Evolutionary conservation across 305 asterid genomes (phyloP).

Genomic region (Fraxinus dipetala): DNA sequence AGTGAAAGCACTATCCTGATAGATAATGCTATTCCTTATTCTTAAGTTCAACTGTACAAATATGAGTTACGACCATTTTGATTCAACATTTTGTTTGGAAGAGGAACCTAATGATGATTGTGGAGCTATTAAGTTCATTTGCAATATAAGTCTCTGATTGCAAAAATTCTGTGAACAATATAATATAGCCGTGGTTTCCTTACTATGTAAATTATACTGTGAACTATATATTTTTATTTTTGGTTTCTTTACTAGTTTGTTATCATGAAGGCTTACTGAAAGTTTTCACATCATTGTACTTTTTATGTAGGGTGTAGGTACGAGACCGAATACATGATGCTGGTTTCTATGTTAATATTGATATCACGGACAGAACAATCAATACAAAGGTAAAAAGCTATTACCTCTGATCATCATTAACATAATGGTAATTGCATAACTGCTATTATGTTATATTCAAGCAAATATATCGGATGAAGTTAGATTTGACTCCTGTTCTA

Average conservation of each 20-base stretch:
- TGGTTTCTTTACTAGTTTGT: background rate
- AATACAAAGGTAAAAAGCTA: slow-evolving; percentile 66
- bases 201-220: background rate
- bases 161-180: background rate
- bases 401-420: background rate
- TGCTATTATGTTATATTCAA: slow-evolving; percentile 6
- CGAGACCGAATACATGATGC: slow-evolving; percentile 67
- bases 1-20: background rate
- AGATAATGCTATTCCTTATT: background rate
- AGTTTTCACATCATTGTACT: slow-evolving; percentile 8
- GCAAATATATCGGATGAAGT: background rate
- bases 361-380: slow-evolving; percentile 77
- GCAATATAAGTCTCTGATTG: background rate
- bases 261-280: slow-evolving; percentile 20
- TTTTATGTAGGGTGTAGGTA: slow-evolving; percentile 45
- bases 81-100: background rate
- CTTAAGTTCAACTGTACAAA: background rate
- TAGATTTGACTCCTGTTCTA: slow-evolving; percentile 3
- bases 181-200: background rate
- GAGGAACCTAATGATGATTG: background rate
- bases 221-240: background rate
- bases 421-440: background rate
- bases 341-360: slow-evolving; percentile 83
- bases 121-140: background rate
- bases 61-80: background rate